A percentile compares a stretch with the other conserved stretches of the same genome.
Conservation (phyloP, 768 basidiomycete species). For the Phylloporus sp. region DNA sequence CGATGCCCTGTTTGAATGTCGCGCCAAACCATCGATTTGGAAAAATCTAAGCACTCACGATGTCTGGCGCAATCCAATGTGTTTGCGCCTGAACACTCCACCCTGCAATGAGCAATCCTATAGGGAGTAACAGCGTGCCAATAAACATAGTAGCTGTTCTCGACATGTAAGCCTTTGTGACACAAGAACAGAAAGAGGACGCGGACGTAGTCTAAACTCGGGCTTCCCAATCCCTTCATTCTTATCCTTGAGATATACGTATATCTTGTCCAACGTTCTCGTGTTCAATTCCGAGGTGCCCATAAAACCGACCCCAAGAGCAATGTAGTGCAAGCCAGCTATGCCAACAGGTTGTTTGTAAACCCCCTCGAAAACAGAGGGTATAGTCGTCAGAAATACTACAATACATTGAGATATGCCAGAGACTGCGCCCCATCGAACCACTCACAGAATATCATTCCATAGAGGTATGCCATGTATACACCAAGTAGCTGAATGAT, state of each 20-base stretch:
- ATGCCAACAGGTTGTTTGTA: slow-evolving; percentile 57
- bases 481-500: slow-evolving; percentile 63
- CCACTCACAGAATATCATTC: slow-evolving; percentile 49
- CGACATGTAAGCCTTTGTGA: not conserved
- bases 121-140: slow-evolving; percentile 54
- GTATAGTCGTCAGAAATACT: slow-evolving; percentile 68
- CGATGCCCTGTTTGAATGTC: slow-evolving; percentile 45
- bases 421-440: not conserved
- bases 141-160: slow-evolving; percentile 52
- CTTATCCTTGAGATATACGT: slow-evolving; percentile 44
- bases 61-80: slow-evolving; percentile 68
- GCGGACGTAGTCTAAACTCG: slow-evolving; percentile 48
- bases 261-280: slow-evolving; percentile 49
- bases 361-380: slow-evolving; percentile 47
- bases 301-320: slow-evolving; percentile 60
- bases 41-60: slow-evolving; percentile 38
- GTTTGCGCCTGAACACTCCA: slow-evolving; percentile 57
- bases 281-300: slow-evolving; percentile 52
- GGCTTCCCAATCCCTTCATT: slow-evolving; percentile 53
- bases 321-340: slow-evolving; percentile 64
- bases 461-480: slow-evolving; percentile 70
- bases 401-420: not conserved
- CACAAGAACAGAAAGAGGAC: not conserved
- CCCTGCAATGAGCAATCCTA: slow-evolving; percentile 64
- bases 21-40: not conserved